These are phyloP conservation scores for Melampsora americana DNA, from an alignment of 1,284 basidiomycete species.

Conservation along the genomic window DNA sequence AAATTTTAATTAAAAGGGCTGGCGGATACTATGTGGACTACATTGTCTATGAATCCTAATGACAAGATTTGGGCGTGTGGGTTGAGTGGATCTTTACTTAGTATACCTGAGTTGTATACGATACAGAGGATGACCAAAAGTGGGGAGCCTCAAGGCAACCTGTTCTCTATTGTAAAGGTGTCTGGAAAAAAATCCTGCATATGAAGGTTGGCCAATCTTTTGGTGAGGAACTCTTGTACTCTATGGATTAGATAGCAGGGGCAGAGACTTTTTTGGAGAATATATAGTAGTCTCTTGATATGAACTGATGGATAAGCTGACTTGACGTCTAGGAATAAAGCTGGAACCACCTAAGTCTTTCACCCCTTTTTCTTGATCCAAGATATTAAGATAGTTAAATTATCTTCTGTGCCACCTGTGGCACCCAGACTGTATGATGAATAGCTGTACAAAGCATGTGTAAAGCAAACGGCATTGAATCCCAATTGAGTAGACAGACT, in stretches of 20 bases:
- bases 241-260: neutral
- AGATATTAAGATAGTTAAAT: neutral
- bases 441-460: too few relatives aligned
- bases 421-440: too few relatives aligned
- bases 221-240: neutral
- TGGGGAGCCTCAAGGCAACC: conserved; percentile 19
- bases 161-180: neutral
- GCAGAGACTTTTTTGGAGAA: neutral
- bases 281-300: neutral
- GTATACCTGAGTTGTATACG: neutral
- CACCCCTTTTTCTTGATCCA: conserved; percentile 16
- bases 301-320: too few relatives aligned
- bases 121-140: conserved; percentile 4
- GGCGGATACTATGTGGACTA: neutral
- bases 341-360: neutral
- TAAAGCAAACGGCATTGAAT: too few relatives aligned
- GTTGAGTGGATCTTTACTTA: neutral
- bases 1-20: neutral
- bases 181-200: neutral
- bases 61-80: neutral
- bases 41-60: conserved; percentile 21
- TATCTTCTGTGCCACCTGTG: conserved; percentile 2
- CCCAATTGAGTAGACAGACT: too few relatives aligned
- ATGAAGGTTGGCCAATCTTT: neutral
- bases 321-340: too few relatives aligned